Conservation (phyloP, 2,329 filamentous ascomycete genomes). For the Ilyonectria sp. region DNA sequence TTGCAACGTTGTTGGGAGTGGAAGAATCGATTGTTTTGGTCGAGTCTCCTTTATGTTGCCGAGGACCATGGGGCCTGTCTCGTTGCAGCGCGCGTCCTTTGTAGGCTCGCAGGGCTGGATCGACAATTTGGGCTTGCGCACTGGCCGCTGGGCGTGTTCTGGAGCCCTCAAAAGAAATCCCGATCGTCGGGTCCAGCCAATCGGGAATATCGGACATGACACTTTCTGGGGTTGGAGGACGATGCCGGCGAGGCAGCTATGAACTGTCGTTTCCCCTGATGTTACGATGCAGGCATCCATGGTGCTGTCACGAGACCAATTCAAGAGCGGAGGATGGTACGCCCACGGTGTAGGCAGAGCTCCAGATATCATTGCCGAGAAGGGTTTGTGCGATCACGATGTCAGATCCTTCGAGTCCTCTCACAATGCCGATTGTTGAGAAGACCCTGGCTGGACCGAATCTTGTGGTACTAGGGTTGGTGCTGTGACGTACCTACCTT, state of each 20-base stretch:
- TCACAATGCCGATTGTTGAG: neutral
- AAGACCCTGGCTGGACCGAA: constrained; percentile 8
- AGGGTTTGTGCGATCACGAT: neutral
- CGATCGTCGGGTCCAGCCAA: constrained; percentile 34
- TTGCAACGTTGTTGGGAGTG: constrained; percentile 5
- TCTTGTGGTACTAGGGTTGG: neutral
- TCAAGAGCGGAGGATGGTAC: neutral
- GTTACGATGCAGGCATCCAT: constrained; percentile 6
- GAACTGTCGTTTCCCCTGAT: constrained; percentile 13
- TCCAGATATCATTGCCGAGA: neutral
- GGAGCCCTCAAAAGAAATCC: constrained; percentile 25
- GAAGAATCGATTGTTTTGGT: neutral
- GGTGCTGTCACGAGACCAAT: neutral
- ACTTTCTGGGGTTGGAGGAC: constrained; percentile 28
- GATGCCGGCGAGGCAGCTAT: constrained; percentile 14
- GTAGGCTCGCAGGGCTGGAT: constrained; percentile 21
- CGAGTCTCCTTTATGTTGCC: neutral
- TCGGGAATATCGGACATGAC: constrained; percentile 26
- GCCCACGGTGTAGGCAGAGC: neutral
- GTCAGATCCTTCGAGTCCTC: neutral
- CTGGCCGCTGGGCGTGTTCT: constrained; percentile 14
- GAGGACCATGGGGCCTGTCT: neutral
- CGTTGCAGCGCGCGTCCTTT: neutral
- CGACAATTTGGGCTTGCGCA: constrained; percentile 24
- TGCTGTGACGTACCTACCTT: constrained; percentile 25